Evolutionary conservation across 2,329 filamentous ascomycete species (phyloP), one percentile per base, ranked within the genome.

Genomic region (Fusarium illudens): DNA sequence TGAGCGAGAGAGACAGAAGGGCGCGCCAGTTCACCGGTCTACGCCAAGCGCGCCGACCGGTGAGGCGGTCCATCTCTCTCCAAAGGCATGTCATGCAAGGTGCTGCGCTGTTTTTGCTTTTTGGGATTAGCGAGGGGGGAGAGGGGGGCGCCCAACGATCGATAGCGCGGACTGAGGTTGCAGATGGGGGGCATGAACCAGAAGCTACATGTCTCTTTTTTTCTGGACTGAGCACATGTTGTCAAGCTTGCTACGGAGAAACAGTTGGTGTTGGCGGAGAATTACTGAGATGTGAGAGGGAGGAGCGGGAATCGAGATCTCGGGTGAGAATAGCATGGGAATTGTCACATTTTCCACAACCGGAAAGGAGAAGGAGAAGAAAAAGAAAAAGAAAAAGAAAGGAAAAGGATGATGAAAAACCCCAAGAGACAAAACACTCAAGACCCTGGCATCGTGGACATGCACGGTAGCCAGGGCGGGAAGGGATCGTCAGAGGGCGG

Each of bases 401-500:
- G 12, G 12, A n/a, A n/a, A 7, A 12, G 20, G 33, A 34, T 11
- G 10, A 12, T 34, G n/a, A 34, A 15, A 6, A 6, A 34, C 30
- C 30, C 10, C 30, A 15, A 12, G 33, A 15, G 33, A 5, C 13
- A 15, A 34, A 34, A 34, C n/a, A 34, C 13, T 7, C 34, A 37
- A 49, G 29, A 32, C n/a, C 17, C 27, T 20, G n/a, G n/a, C 48
- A 34, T 62, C 32, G 27, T 29, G 49, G 46, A 37, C 17, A 27
- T 44, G 37, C 34, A 25, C 7, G 32, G 36, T 34, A 48, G 25
- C 49, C 13, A 19, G 15, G 30, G 37, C 11, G 9, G 19, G 33
- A 46, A 46, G 25, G 17, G 63, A 60, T 67, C 49, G 20, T 50
- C 48, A 48, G 11, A 39, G 46, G 32, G 56, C 27, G 11, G 44